A percentile compares a stretch with the other conserved stretches of the same genome.
Evolutionary conservation across 139 green algal species (phyloP).

Genomic region (Diplosphaera chodatii): DNA sequence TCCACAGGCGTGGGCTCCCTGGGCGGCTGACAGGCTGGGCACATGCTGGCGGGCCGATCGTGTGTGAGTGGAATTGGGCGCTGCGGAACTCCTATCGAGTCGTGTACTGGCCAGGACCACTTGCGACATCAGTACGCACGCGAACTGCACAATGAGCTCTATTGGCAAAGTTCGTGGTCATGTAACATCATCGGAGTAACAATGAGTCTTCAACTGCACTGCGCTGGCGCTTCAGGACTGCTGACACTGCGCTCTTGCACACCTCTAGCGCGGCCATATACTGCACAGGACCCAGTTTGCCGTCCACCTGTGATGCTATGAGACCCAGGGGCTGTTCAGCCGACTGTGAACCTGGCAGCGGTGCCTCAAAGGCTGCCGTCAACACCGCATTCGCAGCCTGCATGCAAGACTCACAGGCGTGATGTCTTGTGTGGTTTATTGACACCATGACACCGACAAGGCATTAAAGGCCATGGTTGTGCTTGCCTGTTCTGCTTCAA

Average conservation of each 20-base stretch:
- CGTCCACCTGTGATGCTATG: neutral
- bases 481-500: constrained; percentile 24
- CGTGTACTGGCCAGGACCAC: too few species aligned
- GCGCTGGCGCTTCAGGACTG: neutral
- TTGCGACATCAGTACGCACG: too few species aligned
- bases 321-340: neutral
- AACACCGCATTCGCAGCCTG: constrained; percentile 28
- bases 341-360: neutral
- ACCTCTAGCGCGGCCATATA: neutral
- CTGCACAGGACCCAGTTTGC: neutral
- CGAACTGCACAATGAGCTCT: too few species aligned
- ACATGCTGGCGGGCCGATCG: too few species aligned
- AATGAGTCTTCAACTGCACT: neutral
- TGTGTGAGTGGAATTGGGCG: too few species aligned
- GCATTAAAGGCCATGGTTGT: too few species aligned
- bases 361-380: constrained; percentile 23
- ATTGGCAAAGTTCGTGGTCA: neutral
- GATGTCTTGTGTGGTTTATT: too few species aligned
- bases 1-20: constrained; percentile 73
- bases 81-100: too few species aligned
- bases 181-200: too few species aligned
- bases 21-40: neutral
- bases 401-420: neutral
- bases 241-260: neutral
- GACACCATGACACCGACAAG: too few species aligned